Percentiles rank a stretch among this genome's conserved stretches.
Conservation (phyloP, 257 asterid genomes). For the Osmanthus fragrans region DNA sequence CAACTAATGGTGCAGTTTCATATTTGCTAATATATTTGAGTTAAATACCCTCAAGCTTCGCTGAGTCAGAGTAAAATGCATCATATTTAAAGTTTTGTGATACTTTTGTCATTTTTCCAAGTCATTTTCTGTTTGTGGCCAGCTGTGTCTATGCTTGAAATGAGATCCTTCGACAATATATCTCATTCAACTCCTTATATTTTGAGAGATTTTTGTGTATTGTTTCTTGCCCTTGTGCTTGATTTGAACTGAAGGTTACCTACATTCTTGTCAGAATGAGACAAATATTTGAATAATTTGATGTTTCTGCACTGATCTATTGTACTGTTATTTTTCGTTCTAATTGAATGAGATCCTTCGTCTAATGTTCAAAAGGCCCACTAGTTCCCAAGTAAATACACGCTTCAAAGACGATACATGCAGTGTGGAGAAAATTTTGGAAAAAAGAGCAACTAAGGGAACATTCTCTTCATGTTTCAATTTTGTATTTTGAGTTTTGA, state of each 20-base stretch:
- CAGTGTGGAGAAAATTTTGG: background rate
- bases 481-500: too few species aligned
- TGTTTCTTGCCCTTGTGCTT: background rate
- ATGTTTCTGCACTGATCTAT: background rate
- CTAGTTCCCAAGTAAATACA: background rate
- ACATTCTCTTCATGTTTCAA: too few species aligned
- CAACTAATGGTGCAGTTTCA: slow-evolving; percentile 4
- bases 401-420: background rate
- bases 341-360: too few species aligned
- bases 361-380: too few species aligned
- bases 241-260: background rate
- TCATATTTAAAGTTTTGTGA: slow-evolving; percentile 43
- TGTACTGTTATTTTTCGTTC: background rate
- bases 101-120: slow-evolving; percentile 9
- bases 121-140: slow-evolving; percentile 20
- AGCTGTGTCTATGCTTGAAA: slow-evolving; percentile 18
- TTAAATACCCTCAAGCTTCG: slow-evolving; percentile 12
- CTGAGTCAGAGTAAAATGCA: slow-evolving; percentile 42
- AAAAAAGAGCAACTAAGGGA: too few species aligned
- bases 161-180: background rate
- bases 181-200: background rate
- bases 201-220: background rate
- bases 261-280: background rate
- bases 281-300: background rate
- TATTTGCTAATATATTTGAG: slow-evolving; percentile 22